phyloP scores from a whole-genome alignment of 257 asterid genomes.

The Capsicum baccatum region DNA sequence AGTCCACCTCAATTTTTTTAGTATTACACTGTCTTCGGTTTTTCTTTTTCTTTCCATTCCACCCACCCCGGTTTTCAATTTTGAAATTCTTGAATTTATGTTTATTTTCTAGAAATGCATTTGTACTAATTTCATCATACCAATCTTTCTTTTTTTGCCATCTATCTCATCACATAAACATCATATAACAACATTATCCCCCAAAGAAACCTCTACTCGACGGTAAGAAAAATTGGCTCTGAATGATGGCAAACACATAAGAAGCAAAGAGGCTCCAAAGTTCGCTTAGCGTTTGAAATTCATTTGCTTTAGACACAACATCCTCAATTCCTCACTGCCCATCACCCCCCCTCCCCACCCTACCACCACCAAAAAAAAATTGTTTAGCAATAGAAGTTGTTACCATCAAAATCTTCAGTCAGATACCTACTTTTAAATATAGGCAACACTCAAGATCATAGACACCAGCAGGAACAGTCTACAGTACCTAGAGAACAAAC shows the following conservation, averaged over 20 bases:
- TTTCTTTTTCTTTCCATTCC: background rate
- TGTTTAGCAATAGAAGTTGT: background rate
- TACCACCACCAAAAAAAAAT: too few relatives aligned
- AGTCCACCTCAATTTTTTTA: background rate
- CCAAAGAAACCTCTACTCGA: slow-evolving; percentile 23
- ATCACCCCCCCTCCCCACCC: background rate
- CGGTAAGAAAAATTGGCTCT: background rate
- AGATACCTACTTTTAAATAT: background rate
- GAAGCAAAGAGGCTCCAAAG: background rate
- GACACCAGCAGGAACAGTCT: background rate
- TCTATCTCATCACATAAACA: slow-evolving; percentile 18
- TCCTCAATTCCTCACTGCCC: background rate
- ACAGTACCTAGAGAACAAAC: slow-evolving; percentile 6
- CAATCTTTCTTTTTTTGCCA: background rate
- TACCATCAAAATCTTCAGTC: slow-evolving; percentile 14
- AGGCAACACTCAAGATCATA: background rate
- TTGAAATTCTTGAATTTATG: background rate
- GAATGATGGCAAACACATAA: background rate
- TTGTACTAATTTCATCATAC: background rate
- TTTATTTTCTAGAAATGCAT: slow-evolving; percentile 4
- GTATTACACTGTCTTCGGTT: background rate
- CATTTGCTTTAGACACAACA: background rate
- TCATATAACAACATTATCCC: background rate
- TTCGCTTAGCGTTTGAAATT: background rate
- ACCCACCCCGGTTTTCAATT: background rate